Conservation (phyloP, 2,329 filamentous ascomycete genomes). For the Ophiostoma novo-ulmi region DNA sequence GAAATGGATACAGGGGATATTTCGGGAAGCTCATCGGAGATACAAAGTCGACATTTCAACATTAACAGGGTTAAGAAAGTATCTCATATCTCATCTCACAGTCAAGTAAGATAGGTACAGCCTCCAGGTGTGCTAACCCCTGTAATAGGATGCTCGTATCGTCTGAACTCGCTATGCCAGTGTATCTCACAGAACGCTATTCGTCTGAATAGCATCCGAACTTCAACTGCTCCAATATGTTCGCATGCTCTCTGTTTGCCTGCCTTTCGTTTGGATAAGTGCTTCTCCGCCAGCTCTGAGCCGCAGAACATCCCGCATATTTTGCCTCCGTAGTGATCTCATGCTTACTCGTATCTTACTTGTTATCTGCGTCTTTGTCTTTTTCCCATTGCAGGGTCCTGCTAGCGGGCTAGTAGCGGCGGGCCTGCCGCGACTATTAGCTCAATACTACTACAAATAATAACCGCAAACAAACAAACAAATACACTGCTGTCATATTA, state of each 20-base stretch:
- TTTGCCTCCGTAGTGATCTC: background rate
- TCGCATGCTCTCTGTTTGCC: background rate
- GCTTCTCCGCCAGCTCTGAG: constrained; percentile 1
- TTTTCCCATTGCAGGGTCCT: background rate
- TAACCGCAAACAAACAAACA: background rate
- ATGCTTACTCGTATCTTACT: background rate
- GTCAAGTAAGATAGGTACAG: no score
- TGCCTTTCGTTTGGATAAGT: background rate
- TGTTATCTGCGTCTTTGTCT: background rate
- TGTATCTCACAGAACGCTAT: constrained; percentile 10
- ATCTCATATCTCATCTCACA: no score
- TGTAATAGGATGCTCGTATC: background rate
- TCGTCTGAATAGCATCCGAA: background rate
- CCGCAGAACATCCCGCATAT: background rate
- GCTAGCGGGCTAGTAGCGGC: constrained; percentile 1
- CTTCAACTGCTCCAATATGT: background rate
- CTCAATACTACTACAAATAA: background rate
- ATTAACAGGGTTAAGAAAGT: background rate
- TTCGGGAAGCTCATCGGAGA: background rate
- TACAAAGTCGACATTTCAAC: background rate
- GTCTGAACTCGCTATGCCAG: background rate
- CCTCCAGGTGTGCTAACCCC: no score
- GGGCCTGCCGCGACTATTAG: background rate
- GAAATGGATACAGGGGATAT: constrained; percentile 3
- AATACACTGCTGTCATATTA: background rate